phyloP scores from a whole-genome alignment of 148 eudicot species.

The Beta vulgaris region DNA sequence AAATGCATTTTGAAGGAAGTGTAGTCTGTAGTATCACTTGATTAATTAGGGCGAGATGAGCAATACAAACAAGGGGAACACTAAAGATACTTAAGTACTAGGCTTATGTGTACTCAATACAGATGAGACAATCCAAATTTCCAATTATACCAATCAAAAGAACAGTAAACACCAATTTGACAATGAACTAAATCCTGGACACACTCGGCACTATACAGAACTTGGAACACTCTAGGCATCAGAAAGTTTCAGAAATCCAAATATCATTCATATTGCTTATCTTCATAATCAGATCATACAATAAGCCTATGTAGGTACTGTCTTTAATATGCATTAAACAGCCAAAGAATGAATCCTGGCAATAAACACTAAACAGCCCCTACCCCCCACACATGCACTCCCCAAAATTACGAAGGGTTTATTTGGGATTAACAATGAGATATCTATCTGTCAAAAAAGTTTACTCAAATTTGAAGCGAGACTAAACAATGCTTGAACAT shows the following conservation, averaged over 20 bases:
- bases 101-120: background rate
- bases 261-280: background rate
- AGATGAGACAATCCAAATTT: background rate
- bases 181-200: background rate
- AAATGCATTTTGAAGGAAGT: background rate
- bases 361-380: no score
- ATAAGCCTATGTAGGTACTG: background rate
- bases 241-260: background rate
- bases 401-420: background rate
- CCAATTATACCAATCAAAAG: background rate
- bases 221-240: no score
- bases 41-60: background rate
- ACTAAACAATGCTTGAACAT: background rate
- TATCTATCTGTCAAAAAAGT: background rate
- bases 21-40: background rate
- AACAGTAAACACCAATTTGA: background rate
- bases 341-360: no score
- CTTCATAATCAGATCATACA: background rate
- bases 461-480: background rate
- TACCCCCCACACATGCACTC: background rate
- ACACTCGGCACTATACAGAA: background rate
- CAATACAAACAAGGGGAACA: background rate
- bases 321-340: no score
- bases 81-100: background rate
- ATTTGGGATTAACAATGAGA: background rate